A percentile compares a stretch with the other conserved stretches of the same genome.
Conservation (phyloP, 768 basidiomycete species). For the Mrakia gelida region DNA sequence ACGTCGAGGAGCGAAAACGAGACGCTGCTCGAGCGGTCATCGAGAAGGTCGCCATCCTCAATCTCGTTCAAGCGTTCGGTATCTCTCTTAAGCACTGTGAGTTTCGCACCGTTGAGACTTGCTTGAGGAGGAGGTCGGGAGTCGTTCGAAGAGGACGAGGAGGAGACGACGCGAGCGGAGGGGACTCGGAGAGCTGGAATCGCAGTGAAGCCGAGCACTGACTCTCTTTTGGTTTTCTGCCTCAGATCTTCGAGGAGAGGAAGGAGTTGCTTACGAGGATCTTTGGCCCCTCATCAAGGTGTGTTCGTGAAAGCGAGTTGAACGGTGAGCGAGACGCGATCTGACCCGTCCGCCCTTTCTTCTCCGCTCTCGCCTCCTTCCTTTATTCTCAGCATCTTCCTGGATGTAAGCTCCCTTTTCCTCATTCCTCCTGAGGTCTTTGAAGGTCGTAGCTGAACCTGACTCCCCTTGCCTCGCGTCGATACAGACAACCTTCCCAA, state of each 20-base stretch:
- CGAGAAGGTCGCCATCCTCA: constrained; percentile 72
- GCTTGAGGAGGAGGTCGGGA: too few relatives aligned
- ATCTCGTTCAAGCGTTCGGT: constrained; percentile 67
- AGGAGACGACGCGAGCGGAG: background rate
- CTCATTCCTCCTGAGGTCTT: too few relatives aligned
- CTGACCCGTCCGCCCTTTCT: too few relatives aligned
- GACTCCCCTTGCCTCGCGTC: background rate
- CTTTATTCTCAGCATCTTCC: constrained; percentile 50
- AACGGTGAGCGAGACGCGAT: too few relatives aligned
- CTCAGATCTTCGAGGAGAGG: constrained; percentile 55
- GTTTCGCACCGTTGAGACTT: background rate
- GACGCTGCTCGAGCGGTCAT: constrained; percentile 55
- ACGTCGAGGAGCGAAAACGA: constrained; percentile 45
- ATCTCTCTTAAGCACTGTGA: constrained; percentile 61
- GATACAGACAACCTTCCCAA: constrained; percentile 30
- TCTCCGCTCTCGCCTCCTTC: too few relatives aligned
- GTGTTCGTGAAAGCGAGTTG: too few relatives aligned
- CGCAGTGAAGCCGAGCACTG: background rate
- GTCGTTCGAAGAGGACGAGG: background rate
- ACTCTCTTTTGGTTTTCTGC: background rate
- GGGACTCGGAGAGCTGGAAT: background rate
- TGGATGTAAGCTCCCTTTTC: constrained; percentile 37
- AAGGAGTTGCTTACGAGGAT: constrained; percentile 68
- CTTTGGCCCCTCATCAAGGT: constrained; percentile 60
- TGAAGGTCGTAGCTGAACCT: too few relatives aligned